Base-by-base conservation (phyloP, 345 rosid genomes). In the Euphorbia pulcherrima region DNA sequence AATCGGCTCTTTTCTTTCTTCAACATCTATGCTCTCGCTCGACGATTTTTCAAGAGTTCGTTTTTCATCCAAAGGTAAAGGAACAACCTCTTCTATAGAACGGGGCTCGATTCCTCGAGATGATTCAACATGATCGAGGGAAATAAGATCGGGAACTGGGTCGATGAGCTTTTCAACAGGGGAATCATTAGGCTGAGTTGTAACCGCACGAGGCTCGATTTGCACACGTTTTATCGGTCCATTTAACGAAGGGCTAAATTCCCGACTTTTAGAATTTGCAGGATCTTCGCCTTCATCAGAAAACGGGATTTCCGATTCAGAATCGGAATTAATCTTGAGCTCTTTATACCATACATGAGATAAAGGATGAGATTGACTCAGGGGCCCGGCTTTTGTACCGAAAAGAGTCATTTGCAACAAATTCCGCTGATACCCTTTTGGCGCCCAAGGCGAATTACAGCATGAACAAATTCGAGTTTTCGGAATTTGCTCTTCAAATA, bases 311-410 rank as follows among this genome's bases (percentile, higher is more conserved):
- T 81, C 87, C 26, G 94, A 84, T 60, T 81, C 90, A 39, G 79
- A 64, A 72, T 94, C 93, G 35, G 97, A 87, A 74, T 74, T 73
- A 75, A 85, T 51, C 67, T 87, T 85, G 47, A 91, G 88, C 82
- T 91, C 87, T 26, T 79, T 71, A 77, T 91, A 94, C 47, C 78
- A 87, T 44, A 86, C 81, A 80, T 83, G 87, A 70, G 92, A 77
- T 76, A 87, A 74, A 54, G 76, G 59, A 79, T 80, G 73, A 59
- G 73, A 62, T 41, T 69, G 68, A n/a, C 68, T 63, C 58, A 11
- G 52, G 30, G 78, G 21, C 13, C 50, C 20, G 41, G 78, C 65
- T 33, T 40, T 78, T 37, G 72, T 69, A 57, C 51, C 71, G 71
- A 55, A 26, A 20, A 83, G 75, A 54, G 65, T 62, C 17, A 64